These are phyloP conservation scores for Gamsiella multidivaricata DNA, from an alignment of 192 early-diverging fungal genomes.

Conservation along the genomic window DNA sequence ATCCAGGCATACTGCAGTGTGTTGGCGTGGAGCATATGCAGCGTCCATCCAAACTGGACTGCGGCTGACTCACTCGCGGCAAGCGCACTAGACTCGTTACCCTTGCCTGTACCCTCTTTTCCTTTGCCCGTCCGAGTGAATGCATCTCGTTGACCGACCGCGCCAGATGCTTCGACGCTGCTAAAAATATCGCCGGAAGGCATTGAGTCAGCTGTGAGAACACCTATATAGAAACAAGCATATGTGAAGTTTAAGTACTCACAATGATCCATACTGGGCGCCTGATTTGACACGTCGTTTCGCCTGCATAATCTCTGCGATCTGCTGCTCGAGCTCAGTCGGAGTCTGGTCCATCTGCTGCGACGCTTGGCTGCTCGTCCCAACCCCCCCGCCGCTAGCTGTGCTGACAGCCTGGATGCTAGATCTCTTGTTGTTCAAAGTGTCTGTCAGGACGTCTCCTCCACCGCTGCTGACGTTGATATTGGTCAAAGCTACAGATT, in stretches of 20 bases:
- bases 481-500: neutral
- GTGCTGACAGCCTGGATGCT: slow-evolving; percentile 1
- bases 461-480: neutral
- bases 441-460: slow-evolving; percentile 1
- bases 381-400: neutral
- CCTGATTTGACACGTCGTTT: slow-evolving; percentile 8
- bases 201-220: no score
- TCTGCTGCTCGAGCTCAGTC: slow-evolving; percentile 33
- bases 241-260: neutral
- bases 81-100: no score
- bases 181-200: no score
- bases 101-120: no score
- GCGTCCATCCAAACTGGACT: slow-evolving; percentile 48
- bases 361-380: no score
- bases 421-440: neutral
- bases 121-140: neutral
- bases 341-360: neutral
- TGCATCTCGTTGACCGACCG: neutral
- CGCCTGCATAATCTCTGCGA: slow-evolving; percentile 33
- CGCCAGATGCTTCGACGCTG: no score
- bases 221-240: neutral
- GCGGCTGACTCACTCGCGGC: neutral
- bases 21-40: slow-evolving; percentile 37
- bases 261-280: neutral
- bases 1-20: slow-evolving; percentile 50